A percentile compares a stretch with the other conserved stretches of the same genome.
phyloP scores from a whole-genome alignment of 371 early-diverging fungal species.

The Syncephalis fuscata region DNA sequence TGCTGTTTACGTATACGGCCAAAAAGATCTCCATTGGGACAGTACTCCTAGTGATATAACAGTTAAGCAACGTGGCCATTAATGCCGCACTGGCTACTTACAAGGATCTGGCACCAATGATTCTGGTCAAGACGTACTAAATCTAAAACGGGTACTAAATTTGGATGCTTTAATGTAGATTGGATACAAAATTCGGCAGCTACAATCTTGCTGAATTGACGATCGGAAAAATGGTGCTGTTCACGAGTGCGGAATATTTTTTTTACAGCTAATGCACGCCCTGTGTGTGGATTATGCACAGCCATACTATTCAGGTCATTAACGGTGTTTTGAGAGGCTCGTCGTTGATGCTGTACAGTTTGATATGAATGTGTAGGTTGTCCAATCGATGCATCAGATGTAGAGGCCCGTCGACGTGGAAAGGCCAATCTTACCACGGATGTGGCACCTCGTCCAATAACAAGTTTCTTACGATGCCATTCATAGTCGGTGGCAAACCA shows the following conservation, averaged over 20 bases:
- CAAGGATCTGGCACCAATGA: constrained; percentile 87
- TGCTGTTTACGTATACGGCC: constrained; percentile 45
- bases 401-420: constrained; percentile 9
- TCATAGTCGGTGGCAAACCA: too few relatives aligned
- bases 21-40: constrained; percentile 73
- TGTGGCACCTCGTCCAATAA: constrained; percentile 81
- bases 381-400: not conserved
- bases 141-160: constrained; percentile 83
- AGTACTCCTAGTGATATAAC: constrained; percentile 28
- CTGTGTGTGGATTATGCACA: constrained; percentile 10
- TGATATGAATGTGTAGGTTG: not conserved
- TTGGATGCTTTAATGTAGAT: constrained; percentile 71
- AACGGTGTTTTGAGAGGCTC: too few relatives aligned
- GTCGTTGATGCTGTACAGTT: too few relatives aligned
- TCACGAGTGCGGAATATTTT: constrained; percentile 78
- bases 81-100: not conserved
- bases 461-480: constrained; percentile 30
- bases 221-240: constrained; percentile 57
- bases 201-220: constrained; percentile 78
- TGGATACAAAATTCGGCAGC: constrained; percentile 84
- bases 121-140: constrained; percentile 67
- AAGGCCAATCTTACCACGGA: constrained; percentile 80
- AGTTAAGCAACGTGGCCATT: not conserved
- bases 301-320: too few relatives aligned
- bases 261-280: constrained; percentile 66